Percentiles rank a stretch among this genome's conserved stretches.
Evolutionary conservation across 345 rosid genomes (phyloP).

Genomic region (Hibiscus tridactylites): DNA sequence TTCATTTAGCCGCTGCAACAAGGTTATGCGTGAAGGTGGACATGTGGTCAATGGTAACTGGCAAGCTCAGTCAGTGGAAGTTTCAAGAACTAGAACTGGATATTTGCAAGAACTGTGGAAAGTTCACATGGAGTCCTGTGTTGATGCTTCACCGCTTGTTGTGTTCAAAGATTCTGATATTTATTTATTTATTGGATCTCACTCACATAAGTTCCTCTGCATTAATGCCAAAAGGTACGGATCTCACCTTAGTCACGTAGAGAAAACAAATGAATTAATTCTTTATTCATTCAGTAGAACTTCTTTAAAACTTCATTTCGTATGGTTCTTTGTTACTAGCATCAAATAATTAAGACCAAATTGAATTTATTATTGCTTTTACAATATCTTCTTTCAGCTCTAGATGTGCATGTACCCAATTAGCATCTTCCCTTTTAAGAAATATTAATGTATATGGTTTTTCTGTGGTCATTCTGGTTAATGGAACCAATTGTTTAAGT

Average conservation of each 20-base stretch:
- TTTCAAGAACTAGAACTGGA: conserved; percentile 32
- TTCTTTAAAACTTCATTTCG: background rate
- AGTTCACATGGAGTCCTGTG: conserved; percentile 82
- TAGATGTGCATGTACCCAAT: background rate
- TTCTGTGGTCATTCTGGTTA: background rate
- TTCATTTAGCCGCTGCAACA: conserved; percentile 80
- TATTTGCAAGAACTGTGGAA: conserved; percentile 66
- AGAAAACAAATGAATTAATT: background rate
- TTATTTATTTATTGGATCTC: conserved; percentile 85
- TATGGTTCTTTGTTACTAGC: background rate
- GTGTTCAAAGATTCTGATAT: conserved; percentile 50
- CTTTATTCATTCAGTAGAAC: background rate
- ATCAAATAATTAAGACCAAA: background rate
- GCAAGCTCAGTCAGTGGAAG: conserved; percentile 30
- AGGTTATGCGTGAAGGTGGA: conserved; percentile 35
- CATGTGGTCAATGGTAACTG: conserved; percentile 14
- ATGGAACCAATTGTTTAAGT: background rate
- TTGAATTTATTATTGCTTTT: background rate
- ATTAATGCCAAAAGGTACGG: conserved; percentile 64
- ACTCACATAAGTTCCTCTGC: conserved; percentile 62
- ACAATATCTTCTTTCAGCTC: background rate
- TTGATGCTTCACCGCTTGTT: conserved; percentile 83
- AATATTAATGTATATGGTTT: background rate
- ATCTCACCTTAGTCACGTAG: background rate
- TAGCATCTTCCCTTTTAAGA: background rate